phyloP scores from a whole-genome alignment of 1,284 basidiomycete species.

The Leccinum subspadiceum region DNA sequence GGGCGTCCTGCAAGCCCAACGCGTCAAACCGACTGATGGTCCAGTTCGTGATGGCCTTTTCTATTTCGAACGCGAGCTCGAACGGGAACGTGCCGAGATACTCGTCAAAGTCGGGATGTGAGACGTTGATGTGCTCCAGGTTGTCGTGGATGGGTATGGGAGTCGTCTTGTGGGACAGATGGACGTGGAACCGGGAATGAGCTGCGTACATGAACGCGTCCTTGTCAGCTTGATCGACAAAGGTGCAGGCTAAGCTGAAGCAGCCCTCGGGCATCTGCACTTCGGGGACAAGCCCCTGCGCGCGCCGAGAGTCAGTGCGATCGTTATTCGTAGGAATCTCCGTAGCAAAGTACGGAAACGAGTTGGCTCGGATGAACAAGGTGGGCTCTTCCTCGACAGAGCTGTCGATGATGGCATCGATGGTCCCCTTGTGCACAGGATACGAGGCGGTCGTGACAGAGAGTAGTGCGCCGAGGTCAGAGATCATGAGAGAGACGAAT shows the following conservation, averaged over 20 bases:
- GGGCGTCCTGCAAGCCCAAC: conserved; percentile 15
- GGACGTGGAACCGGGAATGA: conserved; percentile 26
- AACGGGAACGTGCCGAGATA: conserved; percentile 33
- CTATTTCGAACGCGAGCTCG: conserved; percentile 39
- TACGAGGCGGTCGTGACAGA: conserved; percentile 17
- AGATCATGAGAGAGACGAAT: background rate
- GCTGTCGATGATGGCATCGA: conserved; percentile 20
- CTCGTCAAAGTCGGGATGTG: conserved; percentile 13
- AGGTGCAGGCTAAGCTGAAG: conserved; percentile 31
- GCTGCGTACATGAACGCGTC: conserved; percentile 31
- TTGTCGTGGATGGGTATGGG: conserved; percentile 18
- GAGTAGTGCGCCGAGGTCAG: background rate
- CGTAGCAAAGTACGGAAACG: conserved; percentile 24
- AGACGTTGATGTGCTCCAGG: background rate
- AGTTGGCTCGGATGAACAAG: conserved; percentile 27
- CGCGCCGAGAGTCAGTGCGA: conserved; percentile 13
- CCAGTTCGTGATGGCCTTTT: conserved; percentile 35
- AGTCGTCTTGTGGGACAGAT: background rate
- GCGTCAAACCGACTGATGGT: conserved; percentile 28
- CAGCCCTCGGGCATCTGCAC: conserved; percentile 31
- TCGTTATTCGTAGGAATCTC: background rate
- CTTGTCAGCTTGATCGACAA: conserved; percentile 23
- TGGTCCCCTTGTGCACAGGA: background rate
- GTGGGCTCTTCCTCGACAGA: conserved; percentile 7
- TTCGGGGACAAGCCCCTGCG: conserved; percentile 29